phyloP scores from a whole-genome alignment of 306 rosid species.

The Spatholobus suberectus region DNA sequence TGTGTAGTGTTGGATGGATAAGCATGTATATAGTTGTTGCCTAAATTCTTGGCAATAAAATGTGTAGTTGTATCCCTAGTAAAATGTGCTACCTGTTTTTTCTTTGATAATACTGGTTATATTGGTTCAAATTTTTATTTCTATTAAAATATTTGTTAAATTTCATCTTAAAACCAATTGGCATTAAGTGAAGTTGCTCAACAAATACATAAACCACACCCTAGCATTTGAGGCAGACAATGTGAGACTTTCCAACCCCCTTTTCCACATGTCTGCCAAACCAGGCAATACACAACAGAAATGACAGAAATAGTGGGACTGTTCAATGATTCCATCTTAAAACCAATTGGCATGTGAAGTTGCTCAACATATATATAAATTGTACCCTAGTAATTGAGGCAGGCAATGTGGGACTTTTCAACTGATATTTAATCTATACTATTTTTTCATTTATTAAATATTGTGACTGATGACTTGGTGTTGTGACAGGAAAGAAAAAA shows the following conservation, averaged over 20 bases:
- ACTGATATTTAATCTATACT: neutral
- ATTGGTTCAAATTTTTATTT: neutral
- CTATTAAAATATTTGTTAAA: neutral
- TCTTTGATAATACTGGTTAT: no score
- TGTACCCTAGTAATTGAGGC: neutral
- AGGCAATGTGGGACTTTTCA: neutral
- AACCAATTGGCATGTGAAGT: neutral
- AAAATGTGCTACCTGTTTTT: neutral
- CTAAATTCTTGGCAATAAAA: no score
- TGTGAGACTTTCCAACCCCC: neutral
- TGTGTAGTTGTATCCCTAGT: no score
- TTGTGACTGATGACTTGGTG: constrained; percentile 33
- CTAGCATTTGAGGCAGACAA: no score
- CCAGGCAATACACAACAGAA: neutral
- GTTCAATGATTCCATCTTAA: neutral
- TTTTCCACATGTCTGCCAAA: neutral
- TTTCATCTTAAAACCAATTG: no score
- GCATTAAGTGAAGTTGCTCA: no score
- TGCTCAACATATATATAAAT: neutral
- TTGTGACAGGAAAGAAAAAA: constrained; percentile 62
- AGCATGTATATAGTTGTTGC: no score
- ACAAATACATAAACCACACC: no score
- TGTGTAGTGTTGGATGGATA: no score
- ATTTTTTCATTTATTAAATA: neutral
- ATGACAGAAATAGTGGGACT: neutral